Percentiles rank a stretch among this genome's conserved stretches.
These are phyloP conservation scores for Ceratobasidium sp. DNA, from an alignment of 1,284 basidiomycete genomes.

Conservation along the genomic window DNA sequence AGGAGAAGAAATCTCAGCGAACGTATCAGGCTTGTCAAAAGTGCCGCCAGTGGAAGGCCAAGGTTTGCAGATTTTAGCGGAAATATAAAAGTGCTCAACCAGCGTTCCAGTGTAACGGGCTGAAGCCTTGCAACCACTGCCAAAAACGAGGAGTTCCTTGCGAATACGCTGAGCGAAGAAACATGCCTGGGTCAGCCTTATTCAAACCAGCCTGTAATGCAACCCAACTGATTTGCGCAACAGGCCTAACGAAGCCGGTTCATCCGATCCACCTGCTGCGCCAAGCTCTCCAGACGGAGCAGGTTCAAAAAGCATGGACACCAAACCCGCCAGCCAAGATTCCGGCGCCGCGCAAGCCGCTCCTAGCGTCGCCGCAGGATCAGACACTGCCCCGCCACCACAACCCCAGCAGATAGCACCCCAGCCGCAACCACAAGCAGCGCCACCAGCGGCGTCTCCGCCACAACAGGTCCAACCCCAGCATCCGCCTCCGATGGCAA, in stretches of 20 bases:
- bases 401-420: neutral
- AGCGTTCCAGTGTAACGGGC: slow-evolving; percentile 20
- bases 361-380: neutral
- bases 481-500: slow-evolving; percentile 32
- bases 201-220: neutral
- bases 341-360: neutral
- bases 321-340: neutral
- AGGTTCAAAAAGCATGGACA: neutral
- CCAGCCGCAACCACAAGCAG: slow-evolving; percentile 17
- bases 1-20: slow-evolving; percentile 35
- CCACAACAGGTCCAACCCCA: slow-evolving; percentile 18
- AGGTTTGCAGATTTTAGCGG: neutral
- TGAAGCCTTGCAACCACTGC: slow-evolving; percentile 34
- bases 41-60: slow-evolving; percentile 38
- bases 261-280: neutral
- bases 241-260: slow-evolving; percentile 18
- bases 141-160: slow-evolving; percentile 33
- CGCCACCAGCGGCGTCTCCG: slow-evolving; percentile 13
- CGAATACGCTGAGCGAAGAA: slow-evolving; percentile 35
- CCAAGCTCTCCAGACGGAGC: neutral
- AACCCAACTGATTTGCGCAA: neutral
- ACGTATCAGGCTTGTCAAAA: slow-evolving; percentile 38
- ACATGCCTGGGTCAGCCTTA: slow-evolving; percentile 15
- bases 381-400: slow-evolving; percentile 3
- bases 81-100: neutral